Evolutionary conservation across 2,329 filamentous ascomycete species (phyloP).

Genomic region (Cercospora canescens): DNA sequence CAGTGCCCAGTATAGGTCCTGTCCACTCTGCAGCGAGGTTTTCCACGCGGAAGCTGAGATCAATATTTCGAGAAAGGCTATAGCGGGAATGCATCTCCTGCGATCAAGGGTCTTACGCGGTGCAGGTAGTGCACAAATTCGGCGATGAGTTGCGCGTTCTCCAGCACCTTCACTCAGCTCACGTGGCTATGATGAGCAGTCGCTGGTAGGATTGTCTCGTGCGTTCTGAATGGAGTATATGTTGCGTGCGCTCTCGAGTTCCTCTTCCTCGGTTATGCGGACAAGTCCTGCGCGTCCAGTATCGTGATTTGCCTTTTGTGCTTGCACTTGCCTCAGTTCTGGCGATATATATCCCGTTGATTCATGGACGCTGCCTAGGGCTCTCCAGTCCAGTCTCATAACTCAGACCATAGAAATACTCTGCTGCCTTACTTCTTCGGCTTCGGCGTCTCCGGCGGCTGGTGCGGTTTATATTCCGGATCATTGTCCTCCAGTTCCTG

Average conservation of each 20-base stretch:
- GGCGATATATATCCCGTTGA: background rate
- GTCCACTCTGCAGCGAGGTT: background rate
- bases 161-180: background rate
- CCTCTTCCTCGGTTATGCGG: background rate
- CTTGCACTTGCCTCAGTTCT: background rate
- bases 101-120: background rate
- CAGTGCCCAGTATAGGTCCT: too few species aligned
- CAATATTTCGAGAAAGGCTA: background rate
- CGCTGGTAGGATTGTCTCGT: background rate
- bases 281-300: background rate
- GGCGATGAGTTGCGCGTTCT: background rate
- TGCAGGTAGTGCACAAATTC: background rate
- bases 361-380: background rate
- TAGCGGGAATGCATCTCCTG: background rate
- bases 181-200: background rate
- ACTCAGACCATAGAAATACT: background rate
- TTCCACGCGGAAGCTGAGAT: background rate
- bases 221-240: background rate
- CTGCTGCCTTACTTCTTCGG: constrained; percentile 7
- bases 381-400: background rate
- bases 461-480: constrained; percentile 28
- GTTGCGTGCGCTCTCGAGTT: background rate
- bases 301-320: background rate
- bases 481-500: constrained; percentile 51
- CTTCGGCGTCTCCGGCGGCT: constrained; percentile 18